Evolutionary conservation across 768 basidiomycete species (phyloP).

Genomic region (Trametes cinnabarina): DNA sequence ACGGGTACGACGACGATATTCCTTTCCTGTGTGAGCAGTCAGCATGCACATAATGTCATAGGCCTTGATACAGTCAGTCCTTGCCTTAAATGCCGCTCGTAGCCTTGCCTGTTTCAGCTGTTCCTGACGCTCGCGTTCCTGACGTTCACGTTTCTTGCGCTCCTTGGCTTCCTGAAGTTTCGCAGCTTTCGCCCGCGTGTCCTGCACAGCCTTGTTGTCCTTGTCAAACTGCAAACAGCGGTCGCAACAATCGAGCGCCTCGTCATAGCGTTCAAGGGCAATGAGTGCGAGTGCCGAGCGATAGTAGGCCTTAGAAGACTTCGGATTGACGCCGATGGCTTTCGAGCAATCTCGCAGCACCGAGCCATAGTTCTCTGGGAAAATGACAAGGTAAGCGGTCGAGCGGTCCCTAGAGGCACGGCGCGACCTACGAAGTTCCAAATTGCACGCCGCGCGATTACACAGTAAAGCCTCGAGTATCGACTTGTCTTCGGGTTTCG

Average conservation of each 20-base stretch:
- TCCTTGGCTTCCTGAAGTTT: slow-evolving; percentile 51
- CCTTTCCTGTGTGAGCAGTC: slow-evolving; percentile 53
- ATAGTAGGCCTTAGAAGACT: slow-evolving; percentile 81
- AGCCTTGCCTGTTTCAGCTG: slow-evolving; percentile 54
- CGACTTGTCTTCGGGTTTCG: slow-evolving; percentile 62
- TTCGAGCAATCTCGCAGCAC: slow-evolving; percentile 84
- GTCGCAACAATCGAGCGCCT: slow-evolving; percentile 80
- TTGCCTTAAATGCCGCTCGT: slow-evolving; percentile 62
- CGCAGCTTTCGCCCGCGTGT: slow-evolving; percentile 46
- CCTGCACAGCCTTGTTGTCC: slow-evolving; percentile 52
- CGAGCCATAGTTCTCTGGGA: slow-evolving; percentile 80
- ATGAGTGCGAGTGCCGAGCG: slow-evolving; percentile 79
- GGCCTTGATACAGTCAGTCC: slow-evolving; percentile 22
- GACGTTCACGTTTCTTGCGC: slow-evolving; percentile 47
- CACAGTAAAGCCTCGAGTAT: slow-evolving; percentile 69
- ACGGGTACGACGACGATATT: slow-evolving; percentile 61
- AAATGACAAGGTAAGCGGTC: not conserved
- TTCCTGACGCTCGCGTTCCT: slow-evolving; percentile 48
- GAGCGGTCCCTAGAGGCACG: not conserved
- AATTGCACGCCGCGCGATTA: slow-evolving; percentile 92
- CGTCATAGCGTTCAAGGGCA: slow-evolving; percentile 69
- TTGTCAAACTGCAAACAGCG: slow-evolving; percentile 62
- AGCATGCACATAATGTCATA: slow-evolving; percentile 1
- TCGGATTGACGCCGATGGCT: slow-evolving; percentile 59
- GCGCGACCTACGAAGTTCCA: slow-evolving; percentile 67